phyloP scores from a whole-genome alignment of 2,329 filamentous ascomycete genomes.

The Cercospora sp. region DNA sequence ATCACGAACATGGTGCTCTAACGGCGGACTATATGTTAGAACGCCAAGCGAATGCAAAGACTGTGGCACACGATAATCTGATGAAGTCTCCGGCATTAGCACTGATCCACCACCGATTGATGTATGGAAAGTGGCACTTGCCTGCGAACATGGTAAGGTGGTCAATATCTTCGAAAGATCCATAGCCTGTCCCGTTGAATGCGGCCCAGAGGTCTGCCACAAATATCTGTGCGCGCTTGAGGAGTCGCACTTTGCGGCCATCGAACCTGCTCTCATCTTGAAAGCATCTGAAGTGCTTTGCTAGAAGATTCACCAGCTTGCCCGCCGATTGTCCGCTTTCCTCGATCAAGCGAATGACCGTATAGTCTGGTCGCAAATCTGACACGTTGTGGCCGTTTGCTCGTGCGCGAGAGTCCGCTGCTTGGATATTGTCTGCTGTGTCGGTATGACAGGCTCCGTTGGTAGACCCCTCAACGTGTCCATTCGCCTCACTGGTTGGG shows the following conservation, averaged over 20 bases:
- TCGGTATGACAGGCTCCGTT: neutral
- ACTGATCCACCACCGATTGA: neutral
- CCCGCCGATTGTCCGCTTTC: conserved; percentile 78
- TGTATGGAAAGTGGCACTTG: conserved; percentile 28
- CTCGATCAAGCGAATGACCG: conserved; percentile 70
- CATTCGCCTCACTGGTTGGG: neutral
- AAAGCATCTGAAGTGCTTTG: conserved; percentile 80
- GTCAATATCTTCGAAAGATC: conserved; percentile 84
- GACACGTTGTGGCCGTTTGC: neutral
- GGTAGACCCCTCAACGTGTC: neutral
- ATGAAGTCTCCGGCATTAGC: conserved; percentile 16
- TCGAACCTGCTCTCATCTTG: conserved; percentile 77
- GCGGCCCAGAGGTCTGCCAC: conserved; percentile 97
- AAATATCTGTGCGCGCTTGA: conserved; percentile 94
- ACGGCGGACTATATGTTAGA: conserved; percentile 76
- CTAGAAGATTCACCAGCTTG: conserved; percentile 79
- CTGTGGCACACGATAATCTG: conserved; percentile 92
- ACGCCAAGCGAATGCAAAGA: conserved; percentile 83
- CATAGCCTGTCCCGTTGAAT: conserved; percentile 78
- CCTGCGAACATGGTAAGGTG: conserved; percentile 96
- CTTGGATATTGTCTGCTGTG: neutral
- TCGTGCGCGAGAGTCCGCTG: neutral
- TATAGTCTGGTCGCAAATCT: conserved; percentile 38
- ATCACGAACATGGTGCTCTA: conserved; percentile 69
- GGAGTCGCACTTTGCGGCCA: conserved; percentile 72